phyloP scores from a whole-genome alignment of 495 filamentous ascomycete genomes.

The Talaromyces trachyspermus region DNA sequence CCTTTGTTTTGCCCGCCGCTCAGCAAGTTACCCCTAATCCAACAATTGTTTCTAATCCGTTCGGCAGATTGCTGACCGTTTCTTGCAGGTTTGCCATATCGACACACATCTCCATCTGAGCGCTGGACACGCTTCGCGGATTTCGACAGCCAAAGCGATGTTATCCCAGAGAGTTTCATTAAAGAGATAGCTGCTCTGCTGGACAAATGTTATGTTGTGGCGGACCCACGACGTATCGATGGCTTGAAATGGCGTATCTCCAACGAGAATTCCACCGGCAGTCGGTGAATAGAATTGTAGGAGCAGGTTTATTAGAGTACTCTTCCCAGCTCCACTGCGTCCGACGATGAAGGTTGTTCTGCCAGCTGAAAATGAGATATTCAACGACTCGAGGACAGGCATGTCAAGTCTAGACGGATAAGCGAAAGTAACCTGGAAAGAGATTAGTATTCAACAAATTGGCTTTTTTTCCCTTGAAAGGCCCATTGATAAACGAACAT shows the following conservation, averaged over 20 bases:
- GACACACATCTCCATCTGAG: slow-evolving; percentile 48
- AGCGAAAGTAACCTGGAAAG: slow-evolving; percentile 63
- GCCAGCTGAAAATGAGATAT: slow-evolving; percentile 63
- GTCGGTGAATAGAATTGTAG: slow-evolving; percentile 65
- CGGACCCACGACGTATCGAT: slow-evolving; percentile 70
- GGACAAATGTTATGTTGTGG: slow-evolving; percentile 70
- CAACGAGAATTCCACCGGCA: slow-evolving; percentile 61
- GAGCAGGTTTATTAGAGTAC: slow-evolving; percentile 75
- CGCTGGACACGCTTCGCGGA: slow-evolving; percentile 35
- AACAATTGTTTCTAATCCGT: slow-evolving; percentile 66
- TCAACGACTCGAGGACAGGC: slow-evolving; percentile 49
- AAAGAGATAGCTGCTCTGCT: slow-evolving; percentile 79
- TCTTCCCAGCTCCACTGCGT: slow-evolving; percentile 87
- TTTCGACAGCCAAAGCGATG: slow-evolving; percentile 65
- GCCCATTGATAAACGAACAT: slow-evolving; percentile 44
- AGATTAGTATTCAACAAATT: background rate
- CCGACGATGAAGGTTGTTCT: slow-evolving; percentile 80
- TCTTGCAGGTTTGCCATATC: slow-evolving; percentile 62
- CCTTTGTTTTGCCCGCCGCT: slow-evolving; percentile 83
- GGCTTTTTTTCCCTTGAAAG: background rate
- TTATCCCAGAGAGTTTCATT: slow-evolving; percentile 75
- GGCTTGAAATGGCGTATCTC: slow-evolving; percentile 52
- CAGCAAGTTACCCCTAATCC: slow-evolving; percentile 63
- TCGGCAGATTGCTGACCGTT: slow-evolving; percentile 63
- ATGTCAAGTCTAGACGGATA: slow-evolving; percentile 70